These are phyloP conservation scores for Immersiporthe knoxdaviesiana DNA, from an alignment of 2,329 filamentous ascomycete species.

Conservation along the genomic window DNA sequence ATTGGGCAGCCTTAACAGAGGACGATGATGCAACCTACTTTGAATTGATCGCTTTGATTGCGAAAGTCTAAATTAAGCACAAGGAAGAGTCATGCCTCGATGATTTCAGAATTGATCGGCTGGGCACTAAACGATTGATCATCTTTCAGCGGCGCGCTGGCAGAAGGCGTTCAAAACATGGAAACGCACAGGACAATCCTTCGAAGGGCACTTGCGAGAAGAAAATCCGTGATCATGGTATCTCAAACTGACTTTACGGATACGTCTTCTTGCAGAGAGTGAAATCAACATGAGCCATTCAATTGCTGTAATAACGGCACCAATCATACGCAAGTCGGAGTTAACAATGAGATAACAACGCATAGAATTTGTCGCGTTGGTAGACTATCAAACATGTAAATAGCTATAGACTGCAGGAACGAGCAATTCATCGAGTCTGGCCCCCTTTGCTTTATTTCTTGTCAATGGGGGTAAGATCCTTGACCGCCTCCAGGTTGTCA, in stretches of 20 bases:
- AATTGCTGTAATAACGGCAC: not conserved
- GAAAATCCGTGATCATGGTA: not conserved
- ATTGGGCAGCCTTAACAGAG: too few species aligned
- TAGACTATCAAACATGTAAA: not conserved
- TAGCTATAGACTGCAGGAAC: not conserved
- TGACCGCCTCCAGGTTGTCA: conserved; percentile 12
- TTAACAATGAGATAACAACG: not conserved
- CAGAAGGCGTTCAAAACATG: not conserved
- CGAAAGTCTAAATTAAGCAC: too few species aligned
- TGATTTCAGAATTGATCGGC: not conserved
- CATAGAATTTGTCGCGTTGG: not conserved
- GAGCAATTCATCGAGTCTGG: not conserved
- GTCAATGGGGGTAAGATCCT: not conserved
- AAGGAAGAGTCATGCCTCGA: not conserved
- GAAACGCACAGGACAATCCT: not conserved
- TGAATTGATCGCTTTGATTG: not conserved
- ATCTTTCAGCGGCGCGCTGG: not conserved
- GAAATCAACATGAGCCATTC: not conserved
- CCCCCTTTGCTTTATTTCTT: not conserved
- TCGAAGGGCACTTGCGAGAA: not conserved
- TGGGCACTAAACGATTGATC: not conserved
- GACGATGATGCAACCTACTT: too few species aligned
- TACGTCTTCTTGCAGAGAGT: too few species aligned
- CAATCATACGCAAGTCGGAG: not conserved
- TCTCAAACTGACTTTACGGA: not conserved